Evolutionary conservation across 768 basidiomycete genomes (phyloP).

Genomic region (Rhodosporidiobolus sp.): DNA sequence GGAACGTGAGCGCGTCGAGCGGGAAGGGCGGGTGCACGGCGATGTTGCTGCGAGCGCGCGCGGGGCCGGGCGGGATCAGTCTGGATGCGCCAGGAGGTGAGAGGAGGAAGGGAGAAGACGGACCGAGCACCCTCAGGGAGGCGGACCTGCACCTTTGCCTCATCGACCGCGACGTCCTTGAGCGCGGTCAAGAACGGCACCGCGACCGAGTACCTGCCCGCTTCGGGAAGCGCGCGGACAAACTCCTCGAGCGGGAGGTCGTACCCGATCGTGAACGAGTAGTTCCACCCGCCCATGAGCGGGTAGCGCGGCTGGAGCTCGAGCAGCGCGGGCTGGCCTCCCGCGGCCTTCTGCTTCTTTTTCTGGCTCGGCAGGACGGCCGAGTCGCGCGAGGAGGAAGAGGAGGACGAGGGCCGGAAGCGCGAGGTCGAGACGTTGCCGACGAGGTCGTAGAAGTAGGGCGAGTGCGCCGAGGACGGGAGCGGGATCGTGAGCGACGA

Average conservation of each 20-base stretch:
- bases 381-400: background rate
- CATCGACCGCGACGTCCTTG: constrained; percentile 73
- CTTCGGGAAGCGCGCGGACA: constrained; percentile 56
- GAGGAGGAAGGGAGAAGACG: constrained; percentile 48
- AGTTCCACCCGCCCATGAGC: constrained; percentile 94
- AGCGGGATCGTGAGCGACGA: constrained; percentile 72
- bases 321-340: constrained; percentile 60
- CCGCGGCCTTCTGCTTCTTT: constrained; percentile 9
- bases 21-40: constrained; percentile 74
- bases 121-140: constrained; percentile 94
- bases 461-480: constrained; percentile 73
- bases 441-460: constrained; percentile 86
- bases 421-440: constrained; percentile 96
- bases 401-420: constrained; percentile 57
- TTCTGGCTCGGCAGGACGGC: constrained; percentile 18
- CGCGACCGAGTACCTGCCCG: constrained; percentile 60
- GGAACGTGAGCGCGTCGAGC: constrained; percentile 58
- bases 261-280: constrained; percentile 89
- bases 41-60: constrained; percentile 60
- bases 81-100: too few relatives aligned
- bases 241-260: constrained; percentile 59
- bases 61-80: background rate
- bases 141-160: constrained; percentile 73
- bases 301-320: constrained; percentile 89
- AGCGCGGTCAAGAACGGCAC: constrained; percentile 82